These are phyloP conservation scores for Saturnispora zaruensis DNA, from an alignment of 805 yeast genomes.

Conservation along the genomic window DNA sequence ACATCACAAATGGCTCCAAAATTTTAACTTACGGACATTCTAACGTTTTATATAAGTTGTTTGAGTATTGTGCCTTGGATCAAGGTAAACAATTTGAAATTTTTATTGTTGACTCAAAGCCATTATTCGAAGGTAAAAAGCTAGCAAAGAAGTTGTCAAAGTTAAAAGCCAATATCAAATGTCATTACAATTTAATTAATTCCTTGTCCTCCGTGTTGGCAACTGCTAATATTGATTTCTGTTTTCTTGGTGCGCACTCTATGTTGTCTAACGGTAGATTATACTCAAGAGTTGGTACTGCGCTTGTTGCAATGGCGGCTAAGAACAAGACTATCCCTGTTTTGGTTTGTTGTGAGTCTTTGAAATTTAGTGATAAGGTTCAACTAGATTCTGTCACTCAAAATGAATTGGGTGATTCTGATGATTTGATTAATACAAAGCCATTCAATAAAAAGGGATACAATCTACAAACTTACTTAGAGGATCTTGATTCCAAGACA, in stretches of 20 bases:
- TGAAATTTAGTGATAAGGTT: constrained; percentile 90
- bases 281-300: constrained; percentile 91
- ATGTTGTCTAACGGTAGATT: constrained; percentile 92
- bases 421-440: constrained; percentile 53
- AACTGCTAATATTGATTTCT: constrained; percentile 66
- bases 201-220: constrained; percentile 74
- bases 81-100: constrained; percentile 64
- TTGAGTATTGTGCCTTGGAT: constrained; percentile 56
- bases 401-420: constrained; percentile 81
- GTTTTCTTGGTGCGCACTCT: constrained; percentile 93
- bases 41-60: constrained; percentile 67
- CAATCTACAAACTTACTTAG: constrained; percentile 56
- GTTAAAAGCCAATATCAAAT: constrained; percentile 45
- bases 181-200: constrained; percentile 71
- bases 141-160: constrained; percentile 57
- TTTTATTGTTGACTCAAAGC: constrained; percentile 86
- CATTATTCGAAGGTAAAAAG: constrained; percentile 85
- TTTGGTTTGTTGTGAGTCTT: constrained; percentile 87
- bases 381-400: constrained; percentile 93
- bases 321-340: constrained; percentile 86
- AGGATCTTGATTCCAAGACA: constrained; percentile 30
- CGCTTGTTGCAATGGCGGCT: constrained; percentile 86
- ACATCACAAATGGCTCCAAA: constrained; percentile 67
- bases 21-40: constrained; percentile 86
- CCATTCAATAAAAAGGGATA: constrained; percentile 52